Evolutionary conservation across 164 flowering plant genomes (phyloP).

Genomic region (Piper betle): DNA sequence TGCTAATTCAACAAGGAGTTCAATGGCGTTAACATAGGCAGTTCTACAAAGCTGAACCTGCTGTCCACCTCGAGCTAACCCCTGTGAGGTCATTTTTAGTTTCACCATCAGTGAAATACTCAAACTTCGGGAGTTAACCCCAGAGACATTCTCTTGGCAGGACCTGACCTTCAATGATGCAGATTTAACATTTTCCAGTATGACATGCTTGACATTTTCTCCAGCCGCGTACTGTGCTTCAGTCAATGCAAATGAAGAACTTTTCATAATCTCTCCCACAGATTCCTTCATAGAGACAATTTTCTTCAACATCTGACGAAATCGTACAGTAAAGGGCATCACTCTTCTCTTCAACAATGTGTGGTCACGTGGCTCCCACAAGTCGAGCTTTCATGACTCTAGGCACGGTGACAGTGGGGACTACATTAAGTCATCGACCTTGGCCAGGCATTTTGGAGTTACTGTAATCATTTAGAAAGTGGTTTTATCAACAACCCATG

Average conservation of each 20-base stretch:
- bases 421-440: slow-evolving; percentile 72
- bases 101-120: slow-evolving; percentile 76
- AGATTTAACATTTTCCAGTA: slow-evolving; percentile 70
- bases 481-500: background rate
- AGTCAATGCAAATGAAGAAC: slow-evolving; percentile 74
- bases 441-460: slow-evolving; percentile 68
- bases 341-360: slow-evolving; percentile 93
- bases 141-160: slow-evolving; percentile 74
- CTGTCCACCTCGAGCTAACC: slow-evolving; percentile 92
- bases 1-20: slow-evolving; percentile 93
- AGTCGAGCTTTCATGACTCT: slow-evolving; percentile 84
- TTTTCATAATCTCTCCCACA: slow-evolving; percentile 89
- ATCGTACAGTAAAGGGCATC: slow-evolving; percentile 87
- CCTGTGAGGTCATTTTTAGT: slow-evolving; percentile 81
- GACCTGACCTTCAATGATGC: slow-evolving; percentile 79
- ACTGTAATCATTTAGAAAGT: background rate
- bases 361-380: slow-evolving; percentile 87
- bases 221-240: slow-evolving; percentile 96
- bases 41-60: slow-evolving; percentile 78
- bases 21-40: slow-evolving; percentile 79
- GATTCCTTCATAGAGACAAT: slow-evolving; percentile 81
- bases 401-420: slow-evolving; percentile 91
- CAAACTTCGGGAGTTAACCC: slow-evolving; percentile 93
- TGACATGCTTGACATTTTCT: slow-evolving; percentile 75
- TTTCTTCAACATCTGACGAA: slow-evolving; percentile 77